Conservation (phyloP, 176 grass and related monocot species). For the Themeda triandra region DNA sequence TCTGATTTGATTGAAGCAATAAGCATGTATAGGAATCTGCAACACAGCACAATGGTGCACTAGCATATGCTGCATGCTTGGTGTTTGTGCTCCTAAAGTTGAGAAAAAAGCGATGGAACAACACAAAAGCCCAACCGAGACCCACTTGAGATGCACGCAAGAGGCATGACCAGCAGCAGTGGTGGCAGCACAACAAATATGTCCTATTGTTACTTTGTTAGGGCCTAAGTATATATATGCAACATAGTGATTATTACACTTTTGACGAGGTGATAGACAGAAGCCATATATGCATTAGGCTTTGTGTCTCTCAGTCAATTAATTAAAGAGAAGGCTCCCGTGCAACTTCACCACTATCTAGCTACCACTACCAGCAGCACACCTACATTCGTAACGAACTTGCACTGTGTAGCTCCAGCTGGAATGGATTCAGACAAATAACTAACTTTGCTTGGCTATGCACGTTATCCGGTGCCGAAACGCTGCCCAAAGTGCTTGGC, state of each 20-base stretch:
- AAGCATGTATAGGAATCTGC: background rate
- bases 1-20: background rate
- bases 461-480: background rate
- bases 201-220: background rate
- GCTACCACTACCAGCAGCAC: background rate
- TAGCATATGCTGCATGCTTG: too few species aligned
- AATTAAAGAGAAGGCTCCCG: background rate
- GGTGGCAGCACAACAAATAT: background rate
- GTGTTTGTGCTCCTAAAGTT: background rate
- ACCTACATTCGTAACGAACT: background rate
- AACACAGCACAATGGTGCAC: background rate
- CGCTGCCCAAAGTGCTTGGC: background rate
- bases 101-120: slow-evolving; percentile 6
- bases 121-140: background rate
- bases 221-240: background rate
- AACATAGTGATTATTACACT: background rate
- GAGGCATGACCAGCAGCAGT: background rate
- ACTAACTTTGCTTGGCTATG: background rate
- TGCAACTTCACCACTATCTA: background rate
- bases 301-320: background rate
- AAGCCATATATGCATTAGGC: background rate
- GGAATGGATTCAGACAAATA: background rate
- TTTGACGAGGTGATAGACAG: background rate
- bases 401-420: too few species aligned
- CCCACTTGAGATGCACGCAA: background rate